Base-by-base conservation (phyloP, 2,329 filamentous ascomycete genomes). In the Furcasterigmium furcatum region DNA sequence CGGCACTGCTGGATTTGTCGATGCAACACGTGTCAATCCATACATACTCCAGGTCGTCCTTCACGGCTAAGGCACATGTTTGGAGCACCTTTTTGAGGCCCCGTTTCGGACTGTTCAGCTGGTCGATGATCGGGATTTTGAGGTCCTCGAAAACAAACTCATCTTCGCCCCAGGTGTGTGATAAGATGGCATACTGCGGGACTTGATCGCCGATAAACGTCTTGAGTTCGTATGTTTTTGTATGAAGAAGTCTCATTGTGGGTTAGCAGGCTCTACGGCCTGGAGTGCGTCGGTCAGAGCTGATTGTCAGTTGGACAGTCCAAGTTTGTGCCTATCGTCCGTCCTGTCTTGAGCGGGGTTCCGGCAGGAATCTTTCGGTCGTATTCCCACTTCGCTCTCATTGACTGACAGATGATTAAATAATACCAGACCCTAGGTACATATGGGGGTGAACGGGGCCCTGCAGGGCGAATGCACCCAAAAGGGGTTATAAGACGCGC, bases 11-110 rank as follows among this genome's bases (percentile, higher is more conserved):
- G n/a, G 42, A 43, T 42, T 59, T 58, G 46, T 59, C 54, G 34
- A 60, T 60, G 45, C 58, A 60, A 39, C 52, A 57, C 0, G 57
- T 59, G 32, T 58, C 58, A 10, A 55, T 41, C 57, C 58, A 59
- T 10, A 49, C 45, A 41, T 57, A 55, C 9, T 41, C 19, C 5
- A 49, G 38, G 4, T 45, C 44, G 4, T 36, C 10, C 9, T 32
- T 9, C 2, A 30, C n/a, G 3, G 54, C 53, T 4, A 46, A 34
- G 6, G 41, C n/a, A 32, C 50, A 52, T 1, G 46, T 38, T 5
- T 19, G 34, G 12, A 40, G 18, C 10, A 55, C 38, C 18, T 56
- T 53, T 1, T 4, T n/a, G 16, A 46, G 52, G 10, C 54, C 53
- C 9, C 20, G 14, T 14, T 14, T 27, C 2, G 18, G 39, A 5